phyloP scores from a whole-genome alignment of 2,329 filamentous ascomycete species.

The Pestalotiopsis sp. region DNA sequence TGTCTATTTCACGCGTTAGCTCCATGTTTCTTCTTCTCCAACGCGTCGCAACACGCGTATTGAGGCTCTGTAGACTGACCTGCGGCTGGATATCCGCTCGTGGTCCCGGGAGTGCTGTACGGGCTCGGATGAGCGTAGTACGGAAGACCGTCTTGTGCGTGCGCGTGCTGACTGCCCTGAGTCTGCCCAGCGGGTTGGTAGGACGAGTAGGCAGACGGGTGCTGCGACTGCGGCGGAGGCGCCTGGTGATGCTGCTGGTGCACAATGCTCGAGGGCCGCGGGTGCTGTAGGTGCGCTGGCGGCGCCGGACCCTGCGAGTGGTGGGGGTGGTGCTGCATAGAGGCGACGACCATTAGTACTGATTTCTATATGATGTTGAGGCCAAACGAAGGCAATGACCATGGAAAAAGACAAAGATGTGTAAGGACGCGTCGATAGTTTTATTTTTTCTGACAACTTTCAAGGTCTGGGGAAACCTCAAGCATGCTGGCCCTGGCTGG shows the following conservation, averaged over 20 bases:
- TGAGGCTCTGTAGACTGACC: constrained; percentile 57
- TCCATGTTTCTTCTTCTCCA: constrained; percentile 13
- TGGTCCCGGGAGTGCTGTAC: constrained; percentile 81
- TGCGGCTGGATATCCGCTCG: constrained; percentile 84
- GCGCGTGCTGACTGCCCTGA: constrained; percentile 54
- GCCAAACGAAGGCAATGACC: constrained; percentile 35
- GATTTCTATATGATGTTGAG: constrained; percentile 28
- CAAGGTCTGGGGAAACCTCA: constrained; percentile 45
- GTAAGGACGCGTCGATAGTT: constrained; percentile 50
- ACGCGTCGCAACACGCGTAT: constrained; percentile 10
- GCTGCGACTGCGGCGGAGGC: constrained; percentile 60
- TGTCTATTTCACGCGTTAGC: constrained; percentile 44
- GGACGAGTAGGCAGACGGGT: constrained; percentile 69
- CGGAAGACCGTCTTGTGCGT: constrained; percentile 64
- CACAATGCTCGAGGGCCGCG: constrained; percentile 72
- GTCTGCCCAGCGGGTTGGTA: constrained; percentile 71
- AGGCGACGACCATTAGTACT: constrained; percentile 62
- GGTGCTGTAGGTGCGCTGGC: constrained; percentile 69
- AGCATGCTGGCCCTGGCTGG: constrained; percentile 35
- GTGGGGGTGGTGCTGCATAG: constrained; percentile 77
- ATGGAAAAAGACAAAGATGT: constrained; percentile 39
- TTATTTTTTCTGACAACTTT: constrained; percentile 50
- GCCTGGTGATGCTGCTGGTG: constrained; percentile 74
- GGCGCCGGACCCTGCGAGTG: constrained; percentile 72
- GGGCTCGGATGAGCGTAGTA: constrained; percentile 81